These are phyloP conservation scores for Trichosanthes cucumerina DNA, from an alignment of 306 rosid genomes.

Conservation along the genomic window DNA sequence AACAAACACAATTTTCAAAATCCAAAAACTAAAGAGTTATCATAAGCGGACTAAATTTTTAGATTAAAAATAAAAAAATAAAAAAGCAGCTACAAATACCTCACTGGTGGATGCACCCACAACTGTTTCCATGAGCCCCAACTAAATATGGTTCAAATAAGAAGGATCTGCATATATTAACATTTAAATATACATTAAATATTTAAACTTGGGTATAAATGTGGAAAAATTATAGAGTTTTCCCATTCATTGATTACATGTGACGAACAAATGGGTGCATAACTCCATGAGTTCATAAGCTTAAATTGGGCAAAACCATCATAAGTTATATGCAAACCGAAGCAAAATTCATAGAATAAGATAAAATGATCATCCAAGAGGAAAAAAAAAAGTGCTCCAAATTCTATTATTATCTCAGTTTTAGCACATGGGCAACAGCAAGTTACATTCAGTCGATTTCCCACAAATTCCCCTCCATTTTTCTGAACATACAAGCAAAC, in stretches of 20 bases:
- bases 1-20: no score
- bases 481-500: neutral
- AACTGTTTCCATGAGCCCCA: conserved; percentile 5
- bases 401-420: neutral
- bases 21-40: no score
- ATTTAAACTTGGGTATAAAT: neutral
- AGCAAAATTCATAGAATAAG: neutral
- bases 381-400: neutral
- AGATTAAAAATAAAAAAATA: no score
- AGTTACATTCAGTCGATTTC: neutral
- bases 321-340: neutral
- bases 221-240: neutral
- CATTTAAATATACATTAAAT: neutral
- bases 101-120: conserved; percentile 8
- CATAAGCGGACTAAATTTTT: neutral
- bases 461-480: neutral
- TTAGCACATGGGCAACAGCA: neutral
- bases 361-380: neutral
- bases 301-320: neutral
- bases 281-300: neutral
- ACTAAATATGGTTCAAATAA: neutral
- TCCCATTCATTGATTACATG: neutral
- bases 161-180: conserved; percentile 6
- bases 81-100: conserved; percentile 5
- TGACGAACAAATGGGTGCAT: neutral